phyloP scores from a whole-genome alignment of 805 yeast species.

The Schizosaccharomyces japonicus region DNA sequence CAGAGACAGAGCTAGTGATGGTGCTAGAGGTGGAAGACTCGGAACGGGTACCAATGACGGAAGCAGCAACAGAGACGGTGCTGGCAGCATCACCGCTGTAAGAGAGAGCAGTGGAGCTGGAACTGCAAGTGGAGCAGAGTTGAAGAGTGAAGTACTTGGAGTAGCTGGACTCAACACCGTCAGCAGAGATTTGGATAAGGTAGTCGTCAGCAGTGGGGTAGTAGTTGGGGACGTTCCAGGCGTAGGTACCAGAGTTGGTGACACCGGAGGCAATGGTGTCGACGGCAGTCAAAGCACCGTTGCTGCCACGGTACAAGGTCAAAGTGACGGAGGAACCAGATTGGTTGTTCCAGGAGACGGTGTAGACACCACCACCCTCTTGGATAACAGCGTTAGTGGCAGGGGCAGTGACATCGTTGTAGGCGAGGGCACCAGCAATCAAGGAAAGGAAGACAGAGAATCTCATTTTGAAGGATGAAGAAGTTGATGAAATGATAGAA shows the following conservation, averaged over 20 bases:
- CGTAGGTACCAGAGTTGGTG: conserved; percentile 1
- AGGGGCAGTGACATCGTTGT: conserved; percentile 17
- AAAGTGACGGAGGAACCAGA: conserved; percentile 11
- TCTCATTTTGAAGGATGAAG: not conserved
- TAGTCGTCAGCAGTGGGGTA: not conserved
- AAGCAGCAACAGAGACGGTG: conserved; percentile 1
- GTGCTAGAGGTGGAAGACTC: not conserved
- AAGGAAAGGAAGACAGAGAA: not conserved
- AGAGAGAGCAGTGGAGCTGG: not conserved
- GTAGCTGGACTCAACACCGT: not conserved
- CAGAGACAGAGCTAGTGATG: not conserved
- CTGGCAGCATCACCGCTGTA: not conserved
- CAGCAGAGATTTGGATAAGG: not conserved
- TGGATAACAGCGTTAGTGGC: conserved; percentile 12
- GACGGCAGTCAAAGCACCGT: not conserved
- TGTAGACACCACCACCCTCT: conserved; percentile 14
- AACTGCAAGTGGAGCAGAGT: conserved; percentile 3
- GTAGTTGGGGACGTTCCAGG: not conserved
- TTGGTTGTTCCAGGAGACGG: conserved; percentile 16
- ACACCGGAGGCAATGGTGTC: conserved; percentile 2
- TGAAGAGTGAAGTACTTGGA: conserved; percentile 2
- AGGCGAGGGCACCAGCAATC: not conserved
- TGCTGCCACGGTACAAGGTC: conserved; percentile 1
- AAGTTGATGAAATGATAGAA: not conserved
- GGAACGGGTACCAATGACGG: not conserved